These are phyloP conservation scores for Epichloe glyceriae DNA, from an alignment of 2,329 filamentous ascomycete species.

Conservation along the genomic window DNA sequence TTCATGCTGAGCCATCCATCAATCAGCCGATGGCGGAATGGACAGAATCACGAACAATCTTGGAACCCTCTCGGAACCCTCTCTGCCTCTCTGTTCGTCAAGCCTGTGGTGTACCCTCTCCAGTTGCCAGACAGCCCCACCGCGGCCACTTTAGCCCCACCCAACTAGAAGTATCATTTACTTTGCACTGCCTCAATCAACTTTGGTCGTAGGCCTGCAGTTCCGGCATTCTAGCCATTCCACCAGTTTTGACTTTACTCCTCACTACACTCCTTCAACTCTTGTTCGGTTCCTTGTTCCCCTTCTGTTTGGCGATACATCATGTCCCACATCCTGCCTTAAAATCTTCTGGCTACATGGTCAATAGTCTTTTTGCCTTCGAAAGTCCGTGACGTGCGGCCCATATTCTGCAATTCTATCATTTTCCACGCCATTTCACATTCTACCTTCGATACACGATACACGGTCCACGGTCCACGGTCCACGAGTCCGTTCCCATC, in stretches of 20 bases:
- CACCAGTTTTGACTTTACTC: not conserved
- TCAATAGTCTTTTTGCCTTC: not conserved
- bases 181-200: constrained; percentile 6
- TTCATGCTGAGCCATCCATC: too few species aligned
- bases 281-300: not conserved
- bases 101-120: not conserved
- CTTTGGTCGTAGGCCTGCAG: not conserved
- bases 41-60: too few species aligned
- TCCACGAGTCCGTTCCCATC: not conserved
- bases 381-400: not conserved
- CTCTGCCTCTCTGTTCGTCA: too few species aligned
- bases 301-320: not conserved
- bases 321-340: not conserved
- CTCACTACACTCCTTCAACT: not conserved
- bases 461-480: not conserved
- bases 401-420: not conserved
- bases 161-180: not conserved
- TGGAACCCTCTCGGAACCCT: too few species aligned
- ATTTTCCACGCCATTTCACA: not conserved
- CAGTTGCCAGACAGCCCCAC: not conserved
- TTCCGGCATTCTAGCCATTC: not conserved
- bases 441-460: not conserved
- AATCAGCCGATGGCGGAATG: too few species aligned
- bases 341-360: not conserved
- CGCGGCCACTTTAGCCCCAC: not conserved